Evolutionary conservation across 805 yeast species (phyloP).

Genomic region (Candida insectalens): DNA sequence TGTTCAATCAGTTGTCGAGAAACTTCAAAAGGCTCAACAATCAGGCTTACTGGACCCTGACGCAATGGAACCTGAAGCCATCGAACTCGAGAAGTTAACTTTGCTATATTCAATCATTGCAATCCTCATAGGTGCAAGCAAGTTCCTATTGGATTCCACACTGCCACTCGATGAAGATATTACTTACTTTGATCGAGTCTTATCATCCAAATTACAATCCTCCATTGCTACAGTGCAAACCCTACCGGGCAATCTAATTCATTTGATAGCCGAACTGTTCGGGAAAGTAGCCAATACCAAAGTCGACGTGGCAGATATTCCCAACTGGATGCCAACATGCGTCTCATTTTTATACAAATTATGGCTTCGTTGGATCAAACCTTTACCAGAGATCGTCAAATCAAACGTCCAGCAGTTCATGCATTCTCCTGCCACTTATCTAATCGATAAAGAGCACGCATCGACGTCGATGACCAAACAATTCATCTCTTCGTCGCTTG

Average conservation of each 20-base stretch:
- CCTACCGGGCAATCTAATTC: constrained; percentile 19
- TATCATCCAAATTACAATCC: constrained; percentile 23
- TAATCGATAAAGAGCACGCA: constrained; percentile 12
- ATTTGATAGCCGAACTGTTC: constrained; percentile 3
- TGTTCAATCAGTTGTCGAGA: constrained; percentile 1
- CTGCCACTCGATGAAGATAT: constrained; percentile 33
- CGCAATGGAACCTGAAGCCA: constrained; percentile 3
- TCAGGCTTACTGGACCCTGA: not conserved
- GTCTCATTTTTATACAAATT: constrained; percentile 8
- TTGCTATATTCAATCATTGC: constrained; percentile 14
- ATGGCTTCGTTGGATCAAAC: not conserved
- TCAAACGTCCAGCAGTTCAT: constrained; percentile 9
- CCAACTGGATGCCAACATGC: constrained; percentile 6
- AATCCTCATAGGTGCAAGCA: constrained; percentile 9
- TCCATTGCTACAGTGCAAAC: constrained; percentile 31
- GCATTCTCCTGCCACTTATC: constrained; percentile 18
- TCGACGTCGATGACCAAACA: constrained; percentile 8
- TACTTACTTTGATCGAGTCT: constrained; percentile 35
- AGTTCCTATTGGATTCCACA: constrained; percentile 29
- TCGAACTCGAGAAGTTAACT: constrained; percentile 15
- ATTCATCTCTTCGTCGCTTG: constrained; percentile 22
- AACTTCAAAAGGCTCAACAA: constrained; percentile 4
- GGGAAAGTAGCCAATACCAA: constrained; percentile 1
- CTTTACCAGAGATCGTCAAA: not conserved
- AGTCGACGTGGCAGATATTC: constrained; percentile 5